These are phyloP conservation scores for Xylariaceae sp. DNA, from an alignment of 2,329 filamentous ascomycete species.

Conservation along the genomic window DNA sequence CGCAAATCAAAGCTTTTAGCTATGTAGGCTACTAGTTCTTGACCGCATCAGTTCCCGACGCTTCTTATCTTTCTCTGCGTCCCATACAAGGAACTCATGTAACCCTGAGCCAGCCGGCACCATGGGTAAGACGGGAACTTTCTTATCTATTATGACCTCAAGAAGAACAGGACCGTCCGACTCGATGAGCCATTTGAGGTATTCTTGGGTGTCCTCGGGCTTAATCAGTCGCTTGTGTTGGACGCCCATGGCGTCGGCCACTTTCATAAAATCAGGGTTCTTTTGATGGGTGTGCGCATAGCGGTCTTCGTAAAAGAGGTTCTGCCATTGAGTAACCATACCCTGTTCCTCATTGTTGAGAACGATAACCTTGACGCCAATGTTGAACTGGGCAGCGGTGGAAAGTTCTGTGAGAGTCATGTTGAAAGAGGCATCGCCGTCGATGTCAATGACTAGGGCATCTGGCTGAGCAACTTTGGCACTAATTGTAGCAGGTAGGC, in stretches of 20 bases:
- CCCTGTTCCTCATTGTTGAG: conserved; percentile 98
- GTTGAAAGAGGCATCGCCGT: conserved; percentile 98
- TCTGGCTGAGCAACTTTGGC: conserved; percentile 63
- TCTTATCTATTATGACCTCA: conserved; percentile 89
- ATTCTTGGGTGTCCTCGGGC: conserved; percentile 77
- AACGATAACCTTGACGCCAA: conserved; percentile 92
- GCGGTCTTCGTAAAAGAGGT: conserved; percentile 94
- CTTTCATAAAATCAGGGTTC: conserved; percentile 96
- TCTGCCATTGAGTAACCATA: conserved; percentile 99
- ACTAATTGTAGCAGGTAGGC: conserved; percentile 92
- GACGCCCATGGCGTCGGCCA: conserved; percentile 89
- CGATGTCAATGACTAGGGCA: conserved; percentile 90
- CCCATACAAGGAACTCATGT: conserved; percentile 92
- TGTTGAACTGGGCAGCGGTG: conserved; percentile 93
- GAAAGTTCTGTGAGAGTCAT: conserved; percentile 97
- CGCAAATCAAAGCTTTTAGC: conserved; percentile 30
- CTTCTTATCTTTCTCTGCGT: conserved; percentile 63
- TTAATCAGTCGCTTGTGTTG: conserved; percentile 75
- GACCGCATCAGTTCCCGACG: conserved; percentile 71
- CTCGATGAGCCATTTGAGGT: conserved; percentile 87
- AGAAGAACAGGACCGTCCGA: conserved; percentile 90
- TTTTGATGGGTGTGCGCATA: conserved; percentile 91
- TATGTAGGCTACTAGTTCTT: conserved; percentile 62
- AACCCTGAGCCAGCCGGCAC: conserved; percentile 86
- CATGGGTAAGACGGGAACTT: conserved; percentile 97